Evolutionary conservation across 805 yeast genomes (phyloP).

Genomic region (Ogataea populi-albae): DNA sequence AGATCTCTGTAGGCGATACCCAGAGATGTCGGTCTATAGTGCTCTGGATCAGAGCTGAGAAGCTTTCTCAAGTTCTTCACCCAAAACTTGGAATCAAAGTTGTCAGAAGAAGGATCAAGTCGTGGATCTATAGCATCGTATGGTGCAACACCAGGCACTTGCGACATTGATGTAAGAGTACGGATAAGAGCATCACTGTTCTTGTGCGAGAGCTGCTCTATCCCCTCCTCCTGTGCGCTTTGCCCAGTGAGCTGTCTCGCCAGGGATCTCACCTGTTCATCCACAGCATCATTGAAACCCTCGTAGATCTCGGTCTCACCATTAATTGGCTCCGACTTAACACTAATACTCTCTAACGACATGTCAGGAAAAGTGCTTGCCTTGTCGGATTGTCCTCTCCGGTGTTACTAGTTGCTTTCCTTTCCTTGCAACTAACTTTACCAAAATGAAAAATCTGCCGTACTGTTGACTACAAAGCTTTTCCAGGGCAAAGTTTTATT

Average conservation of each 20-base stretch:
- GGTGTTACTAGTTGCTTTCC: too few species aligned
- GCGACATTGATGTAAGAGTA: slow-evolving; percentile 48
- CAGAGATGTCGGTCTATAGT: slow-evolving; percentile 57
- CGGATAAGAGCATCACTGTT: slow-evolving; percentile 24
- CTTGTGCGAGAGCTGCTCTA: slow-evolving; percentile 3
- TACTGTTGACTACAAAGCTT: too few species aligned
- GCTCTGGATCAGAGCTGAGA: slow-evolving; percentile 53
- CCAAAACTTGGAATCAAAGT: slow-evolving; percentile 63
- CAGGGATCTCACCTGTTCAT: slow-evolving; percentile 36
- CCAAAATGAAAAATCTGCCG: too few species aligned
- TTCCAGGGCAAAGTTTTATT: too few species aligned
- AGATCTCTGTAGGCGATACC: slow-evolving; percentile 59
- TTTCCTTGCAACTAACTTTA: too few species aligned
- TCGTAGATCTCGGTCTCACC: slow-evolving; percentile 20
- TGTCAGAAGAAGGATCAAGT: slow-evolving; percentile 58
- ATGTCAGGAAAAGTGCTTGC: too few species aligned
- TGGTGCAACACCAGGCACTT: slow-evolving; percentile 48
- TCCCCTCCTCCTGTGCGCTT: slow-evolving; percentile 5
- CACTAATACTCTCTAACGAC: slow-evolving; percentile 25
- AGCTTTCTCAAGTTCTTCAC: slow-evolving; percentile 60
- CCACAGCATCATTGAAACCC: slow-evolving; percentile 38
- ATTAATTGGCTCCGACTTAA: slow-evolving; percentile 20
- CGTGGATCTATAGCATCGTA: slow-evolving; percentile 35
- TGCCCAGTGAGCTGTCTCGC: slow-evolving; percentile 39
- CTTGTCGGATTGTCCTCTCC: too few species aligned